phyloP scores from a whole-genome alignment of 176 grass and related monocot species.

The Musa schizocarpa region DNA sequence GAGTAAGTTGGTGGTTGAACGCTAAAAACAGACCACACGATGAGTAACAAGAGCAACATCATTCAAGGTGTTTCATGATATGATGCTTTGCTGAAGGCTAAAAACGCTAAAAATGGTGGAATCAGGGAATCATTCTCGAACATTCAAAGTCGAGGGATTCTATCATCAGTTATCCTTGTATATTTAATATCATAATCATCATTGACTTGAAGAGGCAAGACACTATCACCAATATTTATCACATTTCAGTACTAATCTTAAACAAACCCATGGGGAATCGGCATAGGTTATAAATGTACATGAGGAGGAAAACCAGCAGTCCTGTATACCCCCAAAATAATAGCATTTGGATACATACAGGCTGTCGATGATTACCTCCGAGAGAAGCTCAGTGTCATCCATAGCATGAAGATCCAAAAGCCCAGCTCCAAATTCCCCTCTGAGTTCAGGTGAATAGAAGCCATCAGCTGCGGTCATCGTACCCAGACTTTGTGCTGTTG shows the following conservation, averaged over 20 bases:
- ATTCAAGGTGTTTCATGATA: no score
- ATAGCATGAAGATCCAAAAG: constrained; percentile 94
- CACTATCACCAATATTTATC: neutral
- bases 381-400: constrained; percentile 89
- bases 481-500: constrained; percentile 56
- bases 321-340: neutral
- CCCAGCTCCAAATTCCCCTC: constrained; percentile 96
- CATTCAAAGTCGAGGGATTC: neutral
- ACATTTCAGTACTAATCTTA: neutral
- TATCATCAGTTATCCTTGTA: neutral
- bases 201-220: neutral
- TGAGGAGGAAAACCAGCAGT: neutral
- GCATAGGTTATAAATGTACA: no score
- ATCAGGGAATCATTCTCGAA: neutral
- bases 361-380: constrained; percentile 46
- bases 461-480: constrained; percentile 41
- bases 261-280: neutral
- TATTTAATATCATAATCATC: neutral
- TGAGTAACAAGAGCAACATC: no score
- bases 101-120: neutral
- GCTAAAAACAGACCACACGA: neutral
- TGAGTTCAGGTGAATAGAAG: constrained; percentile 89
- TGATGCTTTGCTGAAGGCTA: neutral
- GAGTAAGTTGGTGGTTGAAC: neutral
- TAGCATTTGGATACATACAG: constrained; percentile 1